These are phyloP conservation scores for Bromus sterilis DNA, from an alignment of 176 grass and related monocot species.

Conservation along the genomic window DNA sequence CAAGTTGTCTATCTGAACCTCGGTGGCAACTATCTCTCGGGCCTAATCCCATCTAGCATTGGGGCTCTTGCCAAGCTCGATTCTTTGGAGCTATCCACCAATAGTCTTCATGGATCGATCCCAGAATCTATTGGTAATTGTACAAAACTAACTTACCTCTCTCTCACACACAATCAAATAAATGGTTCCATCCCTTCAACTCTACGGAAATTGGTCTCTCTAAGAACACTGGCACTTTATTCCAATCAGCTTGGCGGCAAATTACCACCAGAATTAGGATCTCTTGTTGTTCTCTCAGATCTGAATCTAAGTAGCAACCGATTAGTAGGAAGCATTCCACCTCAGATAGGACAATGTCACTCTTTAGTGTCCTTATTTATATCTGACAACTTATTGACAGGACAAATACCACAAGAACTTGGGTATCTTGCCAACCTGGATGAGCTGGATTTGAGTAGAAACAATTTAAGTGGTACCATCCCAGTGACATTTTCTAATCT, in stretches of 20 bases:
- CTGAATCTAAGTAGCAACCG: neutral
- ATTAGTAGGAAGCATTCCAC: neutral
- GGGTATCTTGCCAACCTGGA: fast-evolving
- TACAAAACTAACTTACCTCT: neutral
- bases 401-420: conserved; percentile 9
- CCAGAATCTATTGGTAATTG: neutral
- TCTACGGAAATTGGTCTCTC: neutral
- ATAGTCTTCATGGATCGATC: neutral
- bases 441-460: conserved; percentile 1
- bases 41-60: neutral
- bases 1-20: neutral
- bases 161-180: neutral
- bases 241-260: neutral
- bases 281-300: neutral
- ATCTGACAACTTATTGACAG: neutral
- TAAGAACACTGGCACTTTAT: fast-evolving
- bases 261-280: neutral
- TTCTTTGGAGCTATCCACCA: neutral
- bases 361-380: fast-evolving
- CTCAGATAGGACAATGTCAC: neutral
- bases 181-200: neutral
- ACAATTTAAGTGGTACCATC: conserved; percentile 13
- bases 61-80: neutral
- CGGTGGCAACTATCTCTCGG: neutral
- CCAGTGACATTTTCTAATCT: neutral